Percentiles rank a stretch among this genome's conserved stretches.
Evolutionary conservation across 495 filamentous ascomycete genomes (phyloP).

Genomic region (Penicillium paxilli): DNA sequence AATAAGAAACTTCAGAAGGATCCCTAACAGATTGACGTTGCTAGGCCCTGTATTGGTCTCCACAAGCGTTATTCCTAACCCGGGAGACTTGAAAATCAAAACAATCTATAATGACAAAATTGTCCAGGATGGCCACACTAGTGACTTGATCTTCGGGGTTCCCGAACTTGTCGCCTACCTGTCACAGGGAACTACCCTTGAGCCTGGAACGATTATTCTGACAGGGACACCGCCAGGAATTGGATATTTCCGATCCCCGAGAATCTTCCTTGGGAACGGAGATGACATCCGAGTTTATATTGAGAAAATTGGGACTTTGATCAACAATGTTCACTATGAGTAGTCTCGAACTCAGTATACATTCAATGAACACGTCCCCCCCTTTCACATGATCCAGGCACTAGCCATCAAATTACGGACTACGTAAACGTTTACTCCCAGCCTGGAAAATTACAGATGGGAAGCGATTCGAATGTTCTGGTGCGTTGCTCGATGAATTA

Average conservation of each 20-base stretch:
- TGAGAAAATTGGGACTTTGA: slow-evolving; percentile 24
- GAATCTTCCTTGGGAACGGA: slow-evolving; percentile 45
- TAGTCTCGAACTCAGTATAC: background rate
- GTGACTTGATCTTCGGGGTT: slow-evolving; percentile 52
- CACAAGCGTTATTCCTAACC: background rate
- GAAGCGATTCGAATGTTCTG: no score
- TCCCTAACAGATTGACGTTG: background rate
- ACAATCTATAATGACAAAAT: background rate
- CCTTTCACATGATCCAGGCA: background rate
- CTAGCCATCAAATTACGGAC: background rate
- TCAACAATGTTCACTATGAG: slow-evolving; percentile 20
- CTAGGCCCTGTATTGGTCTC: background rate
- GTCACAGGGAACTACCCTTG: slow-evolving; percentile 65
- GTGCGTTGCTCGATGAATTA: no score
- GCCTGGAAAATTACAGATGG: no score
- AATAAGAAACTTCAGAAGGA: background rate
- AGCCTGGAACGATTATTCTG: slow-evolving; percentile 70
- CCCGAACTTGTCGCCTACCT: slow-evolving; percentile 53
- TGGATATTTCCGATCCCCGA: slow-evolving; percentile 39
- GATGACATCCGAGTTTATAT: slow-evolving; percentile 53
- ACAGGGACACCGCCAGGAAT: slow-evolving; percentile 57
- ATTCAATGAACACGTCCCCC: background rate
- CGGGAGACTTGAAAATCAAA: background rate
- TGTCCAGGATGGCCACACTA: slow-evolving; percentile 27
- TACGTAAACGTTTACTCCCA: no score